Evolutionary conservation across 306 rosid genomes (phyloP).

Genomic region (Bauhinia variegata): DNA sequence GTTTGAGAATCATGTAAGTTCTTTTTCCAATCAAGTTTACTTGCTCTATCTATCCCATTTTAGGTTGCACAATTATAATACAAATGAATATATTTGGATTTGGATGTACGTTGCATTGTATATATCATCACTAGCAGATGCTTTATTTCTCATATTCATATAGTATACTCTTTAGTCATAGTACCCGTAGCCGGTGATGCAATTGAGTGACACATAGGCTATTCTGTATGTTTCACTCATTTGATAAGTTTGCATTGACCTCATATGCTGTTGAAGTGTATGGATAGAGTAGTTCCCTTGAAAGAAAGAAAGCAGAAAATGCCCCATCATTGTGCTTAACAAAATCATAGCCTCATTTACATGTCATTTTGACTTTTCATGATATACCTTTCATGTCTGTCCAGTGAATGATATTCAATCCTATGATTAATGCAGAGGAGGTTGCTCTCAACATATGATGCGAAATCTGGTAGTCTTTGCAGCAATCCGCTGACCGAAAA

Average conservation of each 20-base stretch:
- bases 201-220: conserved; percentile 1
- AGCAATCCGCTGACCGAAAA: conserved; percentile 40
- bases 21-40: background rate
- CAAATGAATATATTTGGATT: conserved; percentile 3
- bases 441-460: conserved; percentile 61
- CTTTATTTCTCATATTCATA: background rate
- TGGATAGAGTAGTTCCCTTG: background rate
- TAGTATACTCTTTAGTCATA: background rate
- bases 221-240: background rate
- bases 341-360: background rate
- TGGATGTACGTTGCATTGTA: no score
- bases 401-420: no score
- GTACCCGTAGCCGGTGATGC: background rate
- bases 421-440: conserved; percentile 50
- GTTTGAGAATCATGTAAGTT: conserved; percentile 79
- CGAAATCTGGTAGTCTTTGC: conserved; percentile 38
- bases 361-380: conserved; percentile 13
- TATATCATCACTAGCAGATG: no score
- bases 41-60: conserved; percentile 22
- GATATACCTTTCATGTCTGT: background rate
- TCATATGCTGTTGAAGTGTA: background rate
- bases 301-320: background rate
- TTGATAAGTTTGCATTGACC: background rate
- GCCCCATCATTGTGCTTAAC: background rate
- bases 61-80: background rate